Evolutionary conservation across 139 green algal species (phyloP).

Genomic region (Monoraphidium neglectum): DNA sequence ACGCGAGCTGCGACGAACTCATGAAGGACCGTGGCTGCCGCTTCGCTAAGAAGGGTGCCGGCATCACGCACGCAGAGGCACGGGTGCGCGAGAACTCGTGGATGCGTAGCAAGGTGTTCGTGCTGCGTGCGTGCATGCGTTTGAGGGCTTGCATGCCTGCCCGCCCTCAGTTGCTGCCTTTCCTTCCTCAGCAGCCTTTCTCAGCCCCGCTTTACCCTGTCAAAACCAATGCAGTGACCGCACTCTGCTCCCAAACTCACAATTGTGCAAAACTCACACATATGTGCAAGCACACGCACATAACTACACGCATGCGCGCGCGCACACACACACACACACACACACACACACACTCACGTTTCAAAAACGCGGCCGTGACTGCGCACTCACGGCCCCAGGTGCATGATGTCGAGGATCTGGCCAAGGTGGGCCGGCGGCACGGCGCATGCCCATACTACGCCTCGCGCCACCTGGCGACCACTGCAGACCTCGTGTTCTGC

Average conservation of each 20-base stretch:
- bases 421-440: conserved; percentile 39
- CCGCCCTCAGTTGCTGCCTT: background rate
- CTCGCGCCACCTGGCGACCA: conserved; percentile 53
- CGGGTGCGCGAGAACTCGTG: conserved; percentile 10
- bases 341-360: too few species aligned
- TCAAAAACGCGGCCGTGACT: too few species aligned
- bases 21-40: conserved; percentile 54
- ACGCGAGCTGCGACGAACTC: conserved; percentile 83
- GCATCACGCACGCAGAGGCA: conserved; percentile 13
- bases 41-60: conserved; percentile 47
- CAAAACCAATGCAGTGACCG: too few species aligned
- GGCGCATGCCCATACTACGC: conserved; percentile 92
- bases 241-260: too few species aligned
- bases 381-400: too few species aligned
- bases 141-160: background rate
- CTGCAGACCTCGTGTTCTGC: conserved; percentile 93
- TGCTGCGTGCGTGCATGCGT: background rate
- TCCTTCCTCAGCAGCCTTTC: too few species aligned
- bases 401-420: conserved; percentile 95
- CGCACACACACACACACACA: too few species aligned
- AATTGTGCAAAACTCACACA: too few species aligned
- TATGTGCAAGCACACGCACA: too few species aligned
- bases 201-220: too few species aligned
- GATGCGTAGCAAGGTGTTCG: background rate
- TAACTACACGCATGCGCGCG: too few species aligned